These are phyloP conservation scores for Meira miltonrushii DNA, from an alignment of 1,284 basidiomycete species.

Conservation along the genomic window DNA sequence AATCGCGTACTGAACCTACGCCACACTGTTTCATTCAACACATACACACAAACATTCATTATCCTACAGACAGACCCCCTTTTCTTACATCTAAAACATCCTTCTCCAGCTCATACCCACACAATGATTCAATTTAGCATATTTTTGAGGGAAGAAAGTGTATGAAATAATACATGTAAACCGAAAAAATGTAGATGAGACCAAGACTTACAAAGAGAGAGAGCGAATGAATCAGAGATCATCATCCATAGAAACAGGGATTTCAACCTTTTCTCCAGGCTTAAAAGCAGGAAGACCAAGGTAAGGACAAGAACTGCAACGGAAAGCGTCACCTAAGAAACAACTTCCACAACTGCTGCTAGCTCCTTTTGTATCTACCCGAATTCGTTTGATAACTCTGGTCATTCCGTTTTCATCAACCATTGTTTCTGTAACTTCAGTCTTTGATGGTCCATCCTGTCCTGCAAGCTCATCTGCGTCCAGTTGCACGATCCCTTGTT, in stretches of 20 bases:
- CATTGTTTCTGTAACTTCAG: constrained; percentile 41
- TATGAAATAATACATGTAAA: too few relatives aligned
- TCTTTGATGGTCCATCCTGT: constrained; percentile 12
- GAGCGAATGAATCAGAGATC: constrained; percentile 21
- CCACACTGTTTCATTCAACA: too few relatives aligned
- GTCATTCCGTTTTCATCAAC: constrained; percentile 43
- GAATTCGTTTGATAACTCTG: constrained; percentile 46
- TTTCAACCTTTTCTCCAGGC: constrained; percentile 91
- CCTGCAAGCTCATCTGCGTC: constrained; percentile 38
- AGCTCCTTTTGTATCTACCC: constrained; percentile 50
- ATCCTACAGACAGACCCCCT: too few relatives aligned
- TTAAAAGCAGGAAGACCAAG: constrained; percentile 93
- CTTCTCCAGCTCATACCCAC: too few relatives aligned
- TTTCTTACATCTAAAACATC: too few relatives aligned
- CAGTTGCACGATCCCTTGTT: constrained; percentile 34
- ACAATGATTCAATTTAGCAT: too few relatives aligned
- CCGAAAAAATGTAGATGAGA: too few relatives aligned
- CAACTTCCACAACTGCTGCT: constrained; percentile 97
- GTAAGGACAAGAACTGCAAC: constrained; percentile 92
- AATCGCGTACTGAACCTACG: too few relatives aligned
- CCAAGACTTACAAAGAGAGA: too few relatives aligned
- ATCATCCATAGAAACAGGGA: constrained; percentile 52
- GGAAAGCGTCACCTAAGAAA: constrained; percentile 94
- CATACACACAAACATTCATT: too few relatives aligned
- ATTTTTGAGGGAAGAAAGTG: too few relatives aligned